Evolutionary conservation across 2,329 filamentous ascomycete genomes (phyloP).

Genomic region (Davidsoniella virescens): DNA sequence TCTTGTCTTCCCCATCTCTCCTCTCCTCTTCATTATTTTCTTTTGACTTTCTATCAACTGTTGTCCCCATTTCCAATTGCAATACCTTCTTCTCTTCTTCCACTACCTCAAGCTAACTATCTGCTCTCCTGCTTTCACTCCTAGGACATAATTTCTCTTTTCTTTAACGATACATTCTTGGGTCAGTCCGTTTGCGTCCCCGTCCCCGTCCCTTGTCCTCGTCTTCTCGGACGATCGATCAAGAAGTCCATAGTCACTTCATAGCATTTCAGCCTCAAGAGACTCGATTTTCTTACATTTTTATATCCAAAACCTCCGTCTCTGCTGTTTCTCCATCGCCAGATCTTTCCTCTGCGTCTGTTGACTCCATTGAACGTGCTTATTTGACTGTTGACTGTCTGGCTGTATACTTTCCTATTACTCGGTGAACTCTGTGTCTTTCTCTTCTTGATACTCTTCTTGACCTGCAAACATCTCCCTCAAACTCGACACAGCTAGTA

Average conservation of each 20-base stretch:
- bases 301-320: not conserved
- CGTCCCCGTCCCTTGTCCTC: no score
- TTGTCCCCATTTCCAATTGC: not conserved
- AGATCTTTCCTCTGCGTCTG: not conserved
- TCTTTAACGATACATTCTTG: no score
- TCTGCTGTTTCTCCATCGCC: not conserved
- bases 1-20: not conserved
- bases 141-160: no score
- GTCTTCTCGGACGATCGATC: no score
- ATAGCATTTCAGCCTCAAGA: no score
- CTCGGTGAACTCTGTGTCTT: not conserved
- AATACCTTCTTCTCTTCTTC: not conserved
- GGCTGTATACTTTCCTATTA: not conserved
- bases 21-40: not conserved
- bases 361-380: no score
- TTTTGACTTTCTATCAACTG: no score
- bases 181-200: no score
- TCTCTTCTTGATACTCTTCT: not conserved
- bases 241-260: no score
- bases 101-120: not conserved
- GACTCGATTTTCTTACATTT: not conserved
- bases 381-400: not conserved
- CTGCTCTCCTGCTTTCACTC: not conserved
- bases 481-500: conserved; percentile 1
- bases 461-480: not conserved